Base-by-base conservation (phyloP, 2,329 filamentous ascomycete genomes). In the Botrytis squamosa region DNA sequence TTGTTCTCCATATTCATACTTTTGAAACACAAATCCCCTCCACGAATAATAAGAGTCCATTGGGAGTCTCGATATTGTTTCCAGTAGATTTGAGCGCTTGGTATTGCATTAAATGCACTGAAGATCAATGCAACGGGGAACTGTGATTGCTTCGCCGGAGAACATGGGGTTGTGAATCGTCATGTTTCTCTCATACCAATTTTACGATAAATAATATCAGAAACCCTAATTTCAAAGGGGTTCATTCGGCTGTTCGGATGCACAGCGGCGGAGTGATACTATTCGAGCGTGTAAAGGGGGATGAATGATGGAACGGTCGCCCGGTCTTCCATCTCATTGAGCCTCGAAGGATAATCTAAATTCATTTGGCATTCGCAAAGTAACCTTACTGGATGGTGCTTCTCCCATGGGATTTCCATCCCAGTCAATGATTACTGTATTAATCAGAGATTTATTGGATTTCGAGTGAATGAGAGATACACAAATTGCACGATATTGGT, bases 111-210 rank as follows among this genome's bases (percentile, higher is more conserved):
- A 59, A 68, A 72, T 72, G 70, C 70, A 72, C 33, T n/a, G 70
- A 60, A 72, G 70, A 72, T 72, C 63, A 72, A 72, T 72, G 63
- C 70, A 68, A 68, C 70, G 70, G 70, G 70, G 63, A 72, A 52
- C 49, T 40, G 46, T 40, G 33, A 68, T 68, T 72, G 70, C 55
- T 60, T 68, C 59, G 63, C 67, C 70, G 63, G 70, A 42, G 46
- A 42, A 33, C 70, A 72, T 38, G 70, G 70, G 63, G 65, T 49
- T 38, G 20, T 36, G 25, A 40, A 64, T 42, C 59, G 25, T n/a
- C 9, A 42, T 20, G 49, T 22, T 38, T 42, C 40, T 66, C 52
- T 57, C 69, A 38, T 38, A 25, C 62, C 36, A 72, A 72, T 72
- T 62, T 72, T 67, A 72, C 70, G n/a, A 72, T 66, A 5, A 9